Evolutionary conservation across 1,284 basidiomycete species (phyloP).

Genomic region (Rhodotorula sp.): DNA sequence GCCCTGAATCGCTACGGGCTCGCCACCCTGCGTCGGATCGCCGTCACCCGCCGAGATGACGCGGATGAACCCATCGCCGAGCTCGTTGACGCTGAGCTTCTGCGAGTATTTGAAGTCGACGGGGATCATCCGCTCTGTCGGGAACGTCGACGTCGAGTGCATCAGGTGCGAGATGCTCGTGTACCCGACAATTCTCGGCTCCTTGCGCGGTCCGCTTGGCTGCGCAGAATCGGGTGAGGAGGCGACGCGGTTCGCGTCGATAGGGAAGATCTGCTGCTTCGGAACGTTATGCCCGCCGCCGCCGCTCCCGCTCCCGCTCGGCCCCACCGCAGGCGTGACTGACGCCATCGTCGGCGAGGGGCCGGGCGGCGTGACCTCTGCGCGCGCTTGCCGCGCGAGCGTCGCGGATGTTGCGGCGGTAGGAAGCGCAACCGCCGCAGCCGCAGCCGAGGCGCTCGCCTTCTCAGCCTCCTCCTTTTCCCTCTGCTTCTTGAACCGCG

Average conservation of each 20-base stretch:
- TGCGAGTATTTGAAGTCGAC: slow-evolving; percentile 50
- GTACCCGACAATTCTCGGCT: slow-evolving; percentile 61
- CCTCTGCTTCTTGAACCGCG: slow-evolving; percentile 81
- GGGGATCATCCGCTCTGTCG: slow-evolving; percentile 66
- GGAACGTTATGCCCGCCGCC: slow-evolving; percentile 10
- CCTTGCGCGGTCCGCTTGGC: slow-evolving; percentile 38
- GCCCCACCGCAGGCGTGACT: not conserved
- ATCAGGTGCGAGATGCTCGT: slow-evolving; percentile 82
- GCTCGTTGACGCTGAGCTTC: slow-evolving; percentile 59
- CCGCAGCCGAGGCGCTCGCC: slow-evolving; percentile 12
- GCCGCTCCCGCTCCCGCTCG: not conserved
- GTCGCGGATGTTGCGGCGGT: slow-evolving; percentile 18
- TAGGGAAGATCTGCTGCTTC: slow-evolving; percentile 12
- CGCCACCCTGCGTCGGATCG: slow-evolving; percentile 27
- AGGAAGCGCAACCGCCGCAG: slow-evolving; percentile 21
- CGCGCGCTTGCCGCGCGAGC: slow-evolving; percentile 1
- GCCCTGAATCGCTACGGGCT: slow-evolving; percentile 35
- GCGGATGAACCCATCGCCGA: slow-evolving; percentile 83
- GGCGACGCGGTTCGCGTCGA: slow-evolving; percentile 14
- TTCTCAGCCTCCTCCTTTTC: slow-evolving; percentile 33
- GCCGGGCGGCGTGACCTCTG: not conserved
- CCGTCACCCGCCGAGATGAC: slow-evolving; percentile 54
- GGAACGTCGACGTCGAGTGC: slow-evolving; percentile 77
- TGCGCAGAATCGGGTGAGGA: slow-evolving; percentile 22
- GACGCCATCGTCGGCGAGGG: not conserved